A percentile compares a stretch with the other conserved stretches of the same genome.
phyloP scores from a whole-genome alignment of 2,329 filamentous ascomycete genomes.

The Fusarium sp. region DNA sequence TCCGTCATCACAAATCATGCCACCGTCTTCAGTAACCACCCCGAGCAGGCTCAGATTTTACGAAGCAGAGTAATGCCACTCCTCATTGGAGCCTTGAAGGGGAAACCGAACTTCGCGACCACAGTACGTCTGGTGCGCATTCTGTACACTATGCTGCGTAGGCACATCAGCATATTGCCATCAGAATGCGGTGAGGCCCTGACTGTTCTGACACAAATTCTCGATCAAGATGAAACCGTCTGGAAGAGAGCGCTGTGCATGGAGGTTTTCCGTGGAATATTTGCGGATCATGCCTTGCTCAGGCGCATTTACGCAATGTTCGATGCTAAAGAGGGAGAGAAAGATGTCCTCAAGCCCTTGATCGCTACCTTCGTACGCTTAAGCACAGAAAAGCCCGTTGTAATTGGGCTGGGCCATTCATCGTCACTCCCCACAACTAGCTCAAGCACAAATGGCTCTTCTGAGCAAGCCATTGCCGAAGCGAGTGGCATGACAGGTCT shows the following conservation, averaged over 20 bases:
- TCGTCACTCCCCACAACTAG: constrained; percentile 79
- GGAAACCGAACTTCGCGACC: constrained; percentile 80
- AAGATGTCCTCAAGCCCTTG: constrained; percentile 80
- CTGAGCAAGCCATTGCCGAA: constrained; percentile 89
- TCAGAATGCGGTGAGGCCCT: constrained; percentile 86
- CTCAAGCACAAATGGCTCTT: constrained; percentile 64
- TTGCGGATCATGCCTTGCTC: constrained; percentile 80
- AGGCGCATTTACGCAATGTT: constrained; percentile 83
- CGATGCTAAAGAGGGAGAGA: constrained; percentile 77
- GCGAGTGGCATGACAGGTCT: constrained; percentile 88
- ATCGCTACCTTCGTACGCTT: constrained; percentile 91
- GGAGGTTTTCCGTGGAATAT: constrained; percentile 88
- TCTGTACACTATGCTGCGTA: constrained; percentile 80
- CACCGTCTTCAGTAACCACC: constrained; percentile 79
- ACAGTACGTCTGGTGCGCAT: constrained; percentile 86
- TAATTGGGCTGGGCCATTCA: constrained; percentile 89
- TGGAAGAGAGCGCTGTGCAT: constrained; percentile 94
- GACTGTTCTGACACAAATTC: constrained; percentile 81
- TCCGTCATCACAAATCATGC: constrained; percentile 87
- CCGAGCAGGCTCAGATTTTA: constrained; percentile 83
- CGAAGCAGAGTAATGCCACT: constrained; percentile 83
- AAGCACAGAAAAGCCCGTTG: constrained; percentile 86
- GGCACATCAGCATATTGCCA: constrained; percentile 78
- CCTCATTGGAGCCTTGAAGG: constrained; percentile 79
- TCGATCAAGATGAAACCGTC: constrained; percentile 83